Base-by-base conservation (phyloP, 2,329 filamentous ascomycete species). In the Lithohypha guttulata region DNA sequence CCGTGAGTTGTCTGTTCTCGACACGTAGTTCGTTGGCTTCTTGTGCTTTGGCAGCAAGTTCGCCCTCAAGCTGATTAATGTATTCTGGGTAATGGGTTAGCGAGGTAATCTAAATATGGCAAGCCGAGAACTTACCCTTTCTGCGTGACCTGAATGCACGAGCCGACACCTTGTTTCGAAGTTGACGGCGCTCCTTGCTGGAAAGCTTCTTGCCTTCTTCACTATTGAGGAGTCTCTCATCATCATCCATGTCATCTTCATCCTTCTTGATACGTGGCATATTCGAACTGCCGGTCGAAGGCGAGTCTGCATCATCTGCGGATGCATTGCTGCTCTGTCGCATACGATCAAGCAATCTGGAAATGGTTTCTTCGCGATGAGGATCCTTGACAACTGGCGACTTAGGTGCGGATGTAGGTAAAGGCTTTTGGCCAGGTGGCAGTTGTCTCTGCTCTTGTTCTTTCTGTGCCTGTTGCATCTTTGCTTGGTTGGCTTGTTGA, bases 181-280 rank as follows among this genome's bases (percentile, higher is more conserved):
- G 73, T 63, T 96, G 91, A 51, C 91, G 80, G 44, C 91, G 80
- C 64, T 96, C 87, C 67, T 96, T 96, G 70, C 85, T 93, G 63
- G 80, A 91, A n/a, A 98, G 74, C 69, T 95, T 95, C 79, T 98
- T 98, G 54, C 89, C 91, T 64, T 95, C 89, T 55, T 98, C 91
- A 45, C 86, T 95, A n/a, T 85, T 85, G 33, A 95, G 70, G 7
- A 95, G 70, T 50, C 84, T 75, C 70, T 96, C 91, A 53, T 96
- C 91, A 60, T 95, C 89, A 53, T 98, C 91, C 89, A 98, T 96
- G 38, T 96, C 89, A 46, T 95, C 87, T 54, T 96, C 87, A 30
- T 95, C 86, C 71, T 96, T 96, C 71, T 80, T 87, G 47, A 75
- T 64, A 47, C 79, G 80, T 34, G 80, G 70, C 51, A 85, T 73